Evolutionary conservation across 257 asterid species (phyloP), one percentile per base, ranked within the genome.

Genomic region (Nicotiana sylvestris): DNA sequence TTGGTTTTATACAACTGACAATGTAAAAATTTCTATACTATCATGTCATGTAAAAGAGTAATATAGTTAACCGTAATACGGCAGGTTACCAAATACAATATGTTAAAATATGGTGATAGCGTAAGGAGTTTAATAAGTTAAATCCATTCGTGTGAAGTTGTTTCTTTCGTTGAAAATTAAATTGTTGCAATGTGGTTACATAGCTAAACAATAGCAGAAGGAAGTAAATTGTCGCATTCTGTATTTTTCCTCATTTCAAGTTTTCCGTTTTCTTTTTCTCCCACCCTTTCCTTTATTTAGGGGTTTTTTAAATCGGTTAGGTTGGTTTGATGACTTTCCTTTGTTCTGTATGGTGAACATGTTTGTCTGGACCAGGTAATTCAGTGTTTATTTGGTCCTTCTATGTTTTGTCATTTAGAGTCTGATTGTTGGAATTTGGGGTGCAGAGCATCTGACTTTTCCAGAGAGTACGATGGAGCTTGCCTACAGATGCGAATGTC

Each of bases 401-500:
- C 17, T 11, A 49, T n/a, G 64, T 83, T 72, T 33, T n/a, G 49
- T 55, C 78, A 6, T 29, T 80, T 25, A 57, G 30, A 69, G 10
- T 66, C 46, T 82, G 60, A 74, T 62, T 62, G 9, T 77, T 76
- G 27, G 74, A 70, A 81, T 74, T 69, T 35, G 21, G 29, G 66
- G 61, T 81, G 68, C 92, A 95, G 99, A 89, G 98, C 99, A 70
- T 92, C 99, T 32, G 99, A 95, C 81, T 94, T 92, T 81, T 85
- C 95, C 3, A 61, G 93, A 80, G 99, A 95, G 85, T 92, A 90
- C 65, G 99, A 95, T 86, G 99, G 97, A 27, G 99, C 97, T 3
- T 92, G 97, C 87, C 88, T 95, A 33, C 99, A 95, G 84, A 95
- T 95, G 99, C 88, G 99, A 89, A 89, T 95, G 93, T 94, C 98